Conservation (phyloP, 345 rosid genomes). For the Diplotaxis tenuifolia region DNA sequence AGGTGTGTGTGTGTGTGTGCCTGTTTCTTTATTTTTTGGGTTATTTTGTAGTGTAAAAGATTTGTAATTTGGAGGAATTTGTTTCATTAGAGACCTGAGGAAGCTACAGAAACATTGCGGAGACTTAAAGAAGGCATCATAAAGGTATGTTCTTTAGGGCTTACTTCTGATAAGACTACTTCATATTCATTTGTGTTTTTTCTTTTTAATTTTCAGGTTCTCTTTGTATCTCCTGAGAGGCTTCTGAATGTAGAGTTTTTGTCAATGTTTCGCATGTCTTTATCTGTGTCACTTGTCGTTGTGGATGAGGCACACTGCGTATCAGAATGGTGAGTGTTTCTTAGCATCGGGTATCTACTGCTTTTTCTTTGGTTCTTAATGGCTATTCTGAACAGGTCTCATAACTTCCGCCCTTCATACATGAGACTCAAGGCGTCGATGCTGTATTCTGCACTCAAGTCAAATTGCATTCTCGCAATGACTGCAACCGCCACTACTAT, state of each 20-base stretch:
- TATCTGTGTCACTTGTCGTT: constrained; percentile 68
- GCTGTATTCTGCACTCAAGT: constrained; percentile 56
- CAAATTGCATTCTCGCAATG: constrained; percentile 87
- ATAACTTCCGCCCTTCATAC: constrained; percentile 96
- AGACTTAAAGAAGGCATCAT: constrained; percentile 63
- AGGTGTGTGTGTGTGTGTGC: constrained; percentile 56
- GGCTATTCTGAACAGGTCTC: constrained; percentile 62
- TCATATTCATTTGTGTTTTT: constrained; percentile 11
- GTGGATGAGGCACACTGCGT: constrained; percentile 98
- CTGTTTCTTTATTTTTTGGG: neutral
- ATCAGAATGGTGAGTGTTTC: constrained; percentile 87
- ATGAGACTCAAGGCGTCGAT: constrained; percentile 92
- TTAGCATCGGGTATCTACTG: constrained; percentile 1
- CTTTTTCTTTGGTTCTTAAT: constrained; percentile 7
- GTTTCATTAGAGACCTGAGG: constrained; percentile 62
- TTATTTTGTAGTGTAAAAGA: neutral
- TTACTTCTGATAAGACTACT: neutral
- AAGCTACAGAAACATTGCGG: constrained; percentile 66
- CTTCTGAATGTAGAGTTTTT: constrained; percentile 73
- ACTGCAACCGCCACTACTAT: constrained; percentile 88
- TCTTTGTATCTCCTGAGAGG: constrained; percentile 94
- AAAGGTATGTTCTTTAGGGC: constrained; percentile 44
- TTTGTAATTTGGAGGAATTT: neutral
- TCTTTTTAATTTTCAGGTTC: constrained; percentile 66
- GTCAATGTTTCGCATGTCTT: constrained; percentile 48